These are phyloP conservation scores for Myxozyma mucilagina DNA, from an alignment of 805 yeast species.

Conservation along the genomic window DNA sequence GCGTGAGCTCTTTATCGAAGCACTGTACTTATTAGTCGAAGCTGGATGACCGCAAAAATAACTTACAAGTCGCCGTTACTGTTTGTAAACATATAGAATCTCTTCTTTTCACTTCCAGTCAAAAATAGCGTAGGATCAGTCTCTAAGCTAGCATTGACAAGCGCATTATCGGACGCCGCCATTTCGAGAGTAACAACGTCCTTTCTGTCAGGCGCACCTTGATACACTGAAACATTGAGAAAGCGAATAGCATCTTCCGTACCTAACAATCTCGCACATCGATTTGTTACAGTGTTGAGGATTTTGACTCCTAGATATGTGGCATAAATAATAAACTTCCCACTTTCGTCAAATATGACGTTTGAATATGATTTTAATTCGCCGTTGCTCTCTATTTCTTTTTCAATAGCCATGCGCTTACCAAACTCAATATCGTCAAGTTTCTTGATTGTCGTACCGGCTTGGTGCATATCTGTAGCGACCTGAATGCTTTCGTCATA, in stretches of 20 bases:
- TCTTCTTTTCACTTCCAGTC: conserved; percentile 33
- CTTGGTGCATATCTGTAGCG: conserved; percentile 34
- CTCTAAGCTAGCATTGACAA: conserved; percentile 35
- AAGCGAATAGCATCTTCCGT: conserved; percentile 39
- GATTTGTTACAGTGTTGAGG: conserved; percentile 36
- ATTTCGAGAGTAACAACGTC: conserved; percentile 38
- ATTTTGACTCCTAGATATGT: conserved; percentile 40
- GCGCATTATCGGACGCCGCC: conserved; percentile 40
- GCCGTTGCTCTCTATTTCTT: conserved; percentile 28
- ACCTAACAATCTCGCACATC: conserved; percentile 37
- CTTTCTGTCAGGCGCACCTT: conserved; percentile 37
- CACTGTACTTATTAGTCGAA: neutral
- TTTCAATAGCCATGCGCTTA: conserved; percentile 36
- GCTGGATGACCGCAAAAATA: neutral
- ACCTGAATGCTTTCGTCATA: conserved; percentile 39
- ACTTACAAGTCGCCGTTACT: conserved; percentile 29
- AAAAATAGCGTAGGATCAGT: conserved; percentile 40
- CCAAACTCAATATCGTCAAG: conserved; percentile 38
- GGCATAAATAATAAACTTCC: conserved; percentile 38
- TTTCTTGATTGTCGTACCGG: neutral
- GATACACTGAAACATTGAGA: conserved; percentile 37
- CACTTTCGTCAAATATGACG: conserved; percentile 39
- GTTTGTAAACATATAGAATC: conserved; percentile 39
- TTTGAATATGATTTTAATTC: conserved; percentile 11
- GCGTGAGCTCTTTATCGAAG: conserved; percentile 30